Base-by-base conservation (phyloP, 1,139 yeast genomes). In the Geotrichum macrosporum region DNA sequence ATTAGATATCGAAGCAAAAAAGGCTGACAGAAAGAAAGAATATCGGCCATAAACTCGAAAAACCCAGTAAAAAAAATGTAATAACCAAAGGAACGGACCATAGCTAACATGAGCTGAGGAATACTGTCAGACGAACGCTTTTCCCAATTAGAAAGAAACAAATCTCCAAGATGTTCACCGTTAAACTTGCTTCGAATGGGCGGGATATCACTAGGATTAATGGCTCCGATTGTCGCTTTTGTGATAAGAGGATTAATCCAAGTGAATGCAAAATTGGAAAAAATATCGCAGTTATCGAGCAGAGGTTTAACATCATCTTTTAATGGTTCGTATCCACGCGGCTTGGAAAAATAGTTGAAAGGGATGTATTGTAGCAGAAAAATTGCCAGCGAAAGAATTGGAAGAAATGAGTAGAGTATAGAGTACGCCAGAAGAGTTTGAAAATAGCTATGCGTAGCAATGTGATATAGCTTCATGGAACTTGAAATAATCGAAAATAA, bases 181-280 rank as follows among this genome's bases (percentile, higher is more conserved):
- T 73, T 76, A 57, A 84, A 77, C 45, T 74, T 76, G 8, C 65
- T 60, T 22, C 95, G 95, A 52, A 92, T 72, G 15, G 78, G 75
- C 15, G 96, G 96, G 54, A 92, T 74, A 62, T 88, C 96, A 4
- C 70, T 68, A 59, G 84, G 87, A 12, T 80, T 74, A 56, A 92
- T 70, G 59, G 68, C 85, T 46, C 80, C 80, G 13, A 70, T 63
- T 56, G 83, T 82, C 20, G 96, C 96, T 51, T 76, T 76, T 57
- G 71, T 76, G 87, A 92, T 85, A 59, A 92, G 71, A 4, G 80
- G 83, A 8, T 87, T 79, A 86, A 89, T 82, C 96, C 96, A 92
- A 33, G 78, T 71, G 62, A 92, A 84, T 0, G 94, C 77, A 49
- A 89, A 71, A 51, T 76, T 75, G 16, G 92, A 78, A 59, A 87